Evolutionary conservation across 345 rosid genomes (phyloP).

Genomic region (Ceriops zippeliana): DNA sequence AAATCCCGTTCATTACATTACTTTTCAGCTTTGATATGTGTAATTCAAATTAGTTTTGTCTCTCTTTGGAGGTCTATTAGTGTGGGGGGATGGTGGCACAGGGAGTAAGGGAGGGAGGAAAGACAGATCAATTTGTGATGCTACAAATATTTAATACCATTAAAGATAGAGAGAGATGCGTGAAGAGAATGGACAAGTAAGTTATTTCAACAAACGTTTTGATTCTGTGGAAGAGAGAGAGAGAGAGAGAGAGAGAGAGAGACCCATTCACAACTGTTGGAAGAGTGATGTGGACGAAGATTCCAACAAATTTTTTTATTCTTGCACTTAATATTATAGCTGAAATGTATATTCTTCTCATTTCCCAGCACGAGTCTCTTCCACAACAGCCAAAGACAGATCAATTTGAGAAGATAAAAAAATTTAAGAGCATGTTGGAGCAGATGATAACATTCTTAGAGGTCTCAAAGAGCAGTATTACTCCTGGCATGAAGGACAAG

Average conservation of each 20-base stretch:
- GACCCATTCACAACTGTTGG: not conserved
- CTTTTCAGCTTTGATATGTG: too few species aligned
- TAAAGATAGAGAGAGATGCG: too few species aligned
- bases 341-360: slow-evolving; percentile 2
- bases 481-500: slow-evolving; percentile 58
- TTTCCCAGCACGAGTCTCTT: slow-evolving; percentile 56
- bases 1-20: not conserved
- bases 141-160: too few species aligned
- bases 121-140: too few species aligned
- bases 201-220: too few species aligned
- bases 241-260: too few species aligned
- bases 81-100: too few species aligned
- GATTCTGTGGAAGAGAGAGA: too few species aligned
- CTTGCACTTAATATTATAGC: slow-evolving; percentile 1
- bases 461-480: slow-evolving; percentile 47
- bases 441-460: slow-evolving; percentile 48
- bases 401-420: slow-evolving; percentile 67
- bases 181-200: not conserved
- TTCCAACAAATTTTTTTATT: not conserved
- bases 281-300: not conserved
- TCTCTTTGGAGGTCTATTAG: not conserved
- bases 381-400: slow-evolving; percentile 62
- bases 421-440: slow-evolving; percentile 61
- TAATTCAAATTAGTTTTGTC: not conserved
- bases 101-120: too few species aligned